Conservation (phyloP, 352 stramenopile genomes). For the Globisporangium canariense region DNA sequence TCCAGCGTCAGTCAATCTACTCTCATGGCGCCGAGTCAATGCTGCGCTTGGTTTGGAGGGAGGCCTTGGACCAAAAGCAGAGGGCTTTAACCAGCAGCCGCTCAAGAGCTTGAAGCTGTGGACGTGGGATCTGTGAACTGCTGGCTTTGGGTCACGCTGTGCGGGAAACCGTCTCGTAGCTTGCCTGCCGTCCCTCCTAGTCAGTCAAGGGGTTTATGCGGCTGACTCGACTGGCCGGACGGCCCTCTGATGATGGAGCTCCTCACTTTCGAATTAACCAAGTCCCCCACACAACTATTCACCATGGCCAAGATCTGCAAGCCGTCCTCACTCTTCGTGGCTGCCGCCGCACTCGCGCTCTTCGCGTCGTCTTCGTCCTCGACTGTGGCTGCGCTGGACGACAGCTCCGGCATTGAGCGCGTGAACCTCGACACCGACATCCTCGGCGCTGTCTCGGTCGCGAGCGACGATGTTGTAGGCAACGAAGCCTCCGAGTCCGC, state of each 20-base stretch:
- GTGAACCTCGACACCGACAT: conserved; percentile 11
- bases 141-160: conserved; percentile 10
- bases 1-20: not conserved
- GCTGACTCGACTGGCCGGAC: not conserved
- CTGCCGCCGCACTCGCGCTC: conserved; percentile 10
- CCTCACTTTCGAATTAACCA: conserved; percentile 10
- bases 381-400: conserved; percentile 8
- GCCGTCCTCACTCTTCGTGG: conserved; percentile 9
- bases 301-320: conserved; percentile 14
- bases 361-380: not conserved
- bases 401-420: not conserved
- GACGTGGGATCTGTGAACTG: conserved; percentile 7
- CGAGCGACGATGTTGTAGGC: conserved; percentile 1
- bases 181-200: not conserved
- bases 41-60: too few relatives aligned
- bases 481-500: not conserved
- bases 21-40: too few relatives aligned
- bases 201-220: not conserved
- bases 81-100: not conserved
- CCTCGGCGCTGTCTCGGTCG: conserved; percentile 1
- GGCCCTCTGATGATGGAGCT: not conserved
- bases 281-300: not conserved
- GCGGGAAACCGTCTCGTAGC: conserved; percentile 1
- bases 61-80: too few relatives aligned
- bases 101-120: not conserved